These are phyloP conservation scores for Jacaranda copaia DNA, from an alignment of 257 asterid genomes.

Conservation along the genomic window DNA sequence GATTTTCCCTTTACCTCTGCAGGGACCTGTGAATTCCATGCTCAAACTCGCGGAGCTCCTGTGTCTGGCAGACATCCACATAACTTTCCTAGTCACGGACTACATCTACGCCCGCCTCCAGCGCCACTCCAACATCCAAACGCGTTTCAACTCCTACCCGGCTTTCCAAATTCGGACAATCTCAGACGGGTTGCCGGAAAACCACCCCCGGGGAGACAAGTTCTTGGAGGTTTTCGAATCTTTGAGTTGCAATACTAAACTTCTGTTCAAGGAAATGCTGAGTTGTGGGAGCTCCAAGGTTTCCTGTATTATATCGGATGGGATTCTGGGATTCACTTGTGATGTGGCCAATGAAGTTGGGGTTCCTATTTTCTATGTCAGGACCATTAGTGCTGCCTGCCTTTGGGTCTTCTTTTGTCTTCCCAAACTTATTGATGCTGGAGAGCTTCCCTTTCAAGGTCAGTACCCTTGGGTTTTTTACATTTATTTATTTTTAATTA, in stretches of 20 bases:
- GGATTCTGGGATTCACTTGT: conserved; percentile 48
- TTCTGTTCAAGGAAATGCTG: conserved; percentile 53
- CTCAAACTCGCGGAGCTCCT: conserved; percentile 74
- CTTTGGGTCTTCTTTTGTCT: conserved; percentile 55
- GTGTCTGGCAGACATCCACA: conserved; percentile 46
- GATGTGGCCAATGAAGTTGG: conserved; percentile 60
- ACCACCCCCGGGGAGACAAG: conserved; percentile 55
- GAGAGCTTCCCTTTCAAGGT: conserved; percentile 60
- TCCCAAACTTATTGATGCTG: conserved; percentile 46
- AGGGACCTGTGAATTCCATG: conserved; percentile 74
- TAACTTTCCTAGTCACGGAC: conserved; percentile 64
- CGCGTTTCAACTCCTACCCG: conserved; percentile 53
- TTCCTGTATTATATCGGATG: conserved; percentile 54
- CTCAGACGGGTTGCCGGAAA: conserved; percentile 65
- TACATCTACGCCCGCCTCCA: conserved; percentile 56
- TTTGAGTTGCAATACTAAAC: conserved; percentile 45
- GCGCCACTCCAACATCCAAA: conserved; percentile 44
- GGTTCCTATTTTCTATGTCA: conserved; percentile 47
- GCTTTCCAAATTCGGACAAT: conserved; percentile 52
- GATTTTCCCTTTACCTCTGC: conserved; percentile 73
- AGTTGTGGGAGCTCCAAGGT: conserved; percentile 28
- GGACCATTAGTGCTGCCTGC: conserved; percentile 61
- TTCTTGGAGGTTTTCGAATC: conserved; percentile 58
- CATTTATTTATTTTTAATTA: background rate
- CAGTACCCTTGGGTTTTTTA: no score